A percentile compares a stretch with the other conserved stretches of the same genome.
phyloP scores from a whole-genome alignment of 1,284 basidiomycete species.

The Ganoderma sinense region DNA sequence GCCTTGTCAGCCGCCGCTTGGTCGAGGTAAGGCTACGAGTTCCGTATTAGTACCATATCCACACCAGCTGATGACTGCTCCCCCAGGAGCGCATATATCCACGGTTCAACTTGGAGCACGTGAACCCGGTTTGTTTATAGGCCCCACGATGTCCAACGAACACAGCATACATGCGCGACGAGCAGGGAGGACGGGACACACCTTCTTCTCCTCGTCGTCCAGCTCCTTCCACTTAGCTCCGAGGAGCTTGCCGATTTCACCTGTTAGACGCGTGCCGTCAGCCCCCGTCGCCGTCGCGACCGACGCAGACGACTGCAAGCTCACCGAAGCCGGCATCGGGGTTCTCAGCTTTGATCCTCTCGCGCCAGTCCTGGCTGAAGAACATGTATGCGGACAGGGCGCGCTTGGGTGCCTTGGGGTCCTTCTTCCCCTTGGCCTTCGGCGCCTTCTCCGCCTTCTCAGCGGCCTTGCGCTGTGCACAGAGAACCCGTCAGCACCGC shows the following conservation, averaged over 20 bases:
- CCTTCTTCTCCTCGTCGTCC: constrained; percentile 77
- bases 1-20: constrained; percentile 89
- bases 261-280: constrained; percentile 40
- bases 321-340: constrained; percentile 92
- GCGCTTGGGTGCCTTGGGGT: constrained; percentile 87
- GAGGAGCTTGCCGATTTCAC: constrained; percentile 75
- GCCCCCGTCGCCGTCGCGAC: constrained; percentile 8
- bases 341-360: constrained; percentile 95
- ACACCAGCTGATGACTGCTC: background rate
- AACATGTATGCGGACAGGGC: constrained; percentile 98
- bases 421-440: constrained; percentile 69
- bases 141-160: constrained; percentile 11
- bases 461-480: constrained; percentile 72
- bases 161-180: constrained; percentile 3
- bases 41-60: constrained; percentile 11
- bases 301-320: constrained; percentile 37
- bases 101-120: constrained; percentile 3
- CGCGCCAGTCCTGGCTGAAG: constrained; percentile 96
- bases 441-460: constrained; percentile 70
- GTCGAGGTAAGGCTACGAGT: constrained; percentile 87
- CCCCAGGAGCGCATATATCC: background rate
- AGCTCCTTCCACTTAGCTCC: constrained; percentile 80
- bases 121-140: constrained; percentile 8
- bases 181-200: constrained; percentile 37
- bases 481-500: constrained; percentile 23